Base-by-base conservation (phyloP, 257 asterid species). In the Rhazya stricta region DNA sequence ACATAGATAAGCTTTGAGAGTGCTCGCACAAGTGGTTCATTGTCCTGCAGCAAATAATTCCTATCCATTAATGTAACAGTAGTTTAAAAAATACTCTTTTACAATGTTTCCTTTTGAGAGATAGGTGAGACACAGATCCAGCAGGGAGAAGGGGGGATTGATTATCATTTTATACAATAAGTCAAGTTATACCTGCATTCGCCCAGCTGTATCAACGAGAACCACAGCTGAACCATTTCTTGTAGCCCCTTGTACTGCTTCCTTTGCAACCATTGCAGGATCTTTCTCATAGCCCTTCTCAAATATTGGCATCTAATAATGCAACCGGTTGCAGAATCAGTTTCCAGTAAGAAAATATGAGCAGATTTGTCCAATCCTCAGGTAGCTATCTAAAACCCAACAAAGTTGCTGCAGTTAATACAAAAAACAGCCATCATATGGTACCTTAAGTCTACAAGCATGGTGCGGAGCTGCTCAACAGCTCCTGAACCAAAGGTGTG, bases 241-340 rank as follows among this genome's bases (percentile, higher is more conserved):
- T 48, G 77, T 57, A 36, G 97, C 99, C 89, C 92, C 97, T 74
- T 90, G 97, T 74, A 94, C 89, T 73, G 99, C 99, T 87, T 94
- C 99, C 79, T 90, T 94, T 9, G 99, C 99, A 63, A 94, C 99
- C 77, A 90, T 75, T 19, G 99, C 97, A 6, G 99, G 99, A 80
- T 94, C 99, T 77, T 94, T 94, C 89, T 92, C 99, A 76, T 94
- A 94, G 68, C 97, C 99, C 91, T 89, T 94, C 90, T 94, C 99
- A 57, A 90, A 94, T 84, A 94, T 94, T 19, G 97, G 97, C 58
- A 91, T 88, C 98, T 94, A 76, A 66, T 16, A 78, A 75, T 23
- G 30, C 37, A 70, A 71, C 23, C 45, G 75, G 39, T 74, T 77
- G 43, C 27, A 29, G 48, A 42, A 50, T n/a, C 54, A 78, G 30